These are phyloP conservation scores for Trametes pubescens DNA, from an alignment of 1,284 basidiomycete species.

Conservation along the genomic window DNA sequence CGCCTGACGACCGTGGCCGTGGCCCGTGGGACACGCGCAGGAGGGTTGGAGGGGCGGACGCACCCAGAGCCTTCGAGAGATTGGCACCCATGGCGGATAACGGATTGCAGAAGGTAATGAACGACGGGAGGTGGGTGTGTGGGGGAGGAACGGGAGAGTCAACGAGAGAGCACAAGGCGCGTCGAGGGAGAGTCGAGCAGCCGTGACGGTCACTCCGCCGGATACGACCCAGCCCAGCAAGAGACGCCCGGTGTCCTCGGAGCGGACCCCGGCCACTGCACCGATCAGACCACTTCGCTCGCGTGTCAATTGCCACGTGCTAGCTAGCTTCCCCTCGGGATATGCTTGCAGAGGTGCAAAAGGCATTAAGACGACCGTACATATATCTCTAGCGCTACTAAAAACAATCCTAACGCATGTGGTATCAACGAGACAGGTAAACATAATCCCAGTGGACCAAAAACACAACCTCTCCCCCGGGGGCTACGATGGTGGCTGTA, in stretches of 20 bases:
- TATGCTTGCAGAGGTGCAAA: neutral
- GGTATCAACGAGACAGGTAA: slow-evolving; percentile 24
- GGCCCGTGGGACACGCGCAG: neutral
- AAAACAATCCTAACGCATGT: slow-evolving; percentile 27
- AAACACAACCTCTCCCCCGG: slow-evolving; percentile 6
- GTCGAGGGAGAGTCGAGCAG: slow-evolving; percentile 9
- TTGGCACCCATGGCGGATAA: slow-evolving; percentile 72
- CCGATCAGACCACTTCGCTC: slow-evolving; percentile 8
- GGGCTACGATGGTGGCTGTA: slow-evolving; percentile 32
- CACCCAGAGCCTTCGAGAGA: slow-evolving; percentile 78
- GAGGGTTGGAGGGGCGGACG: slow-evolving; percentile 33
- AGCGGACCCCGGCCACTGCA: slow-evolving; percentile 17
- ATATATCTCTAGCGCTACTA: slow-evolving; percentile 28
- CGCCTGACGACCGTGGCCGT: slow-evolving; percentile 5
- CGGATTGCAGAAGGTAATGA: slow-evolving; percentile 53
- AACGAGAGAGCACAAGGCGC: slow-evolving; percentile 20
- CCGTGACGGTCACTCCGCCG: slow-evolving; percentile 20
- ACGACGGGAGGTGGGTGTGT: slow-evolving; percentile 50
- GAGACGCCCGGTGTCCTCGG: slow-evolving; percentile 40
- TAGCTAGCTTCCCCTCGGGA: no score
- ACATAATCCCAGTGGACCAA: slow-evolving; percentile 22
- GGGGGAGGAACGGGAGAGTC: slow-evolving; percentile 38
- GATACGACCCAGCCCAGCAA: neutral
- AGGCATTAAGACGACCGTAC: slow-evolving; percentile 14
- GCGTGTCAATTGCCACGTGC: no score